Conservation (phyloP, 23 red algal genomes). For the Pyropia haitanensis region DNA sequence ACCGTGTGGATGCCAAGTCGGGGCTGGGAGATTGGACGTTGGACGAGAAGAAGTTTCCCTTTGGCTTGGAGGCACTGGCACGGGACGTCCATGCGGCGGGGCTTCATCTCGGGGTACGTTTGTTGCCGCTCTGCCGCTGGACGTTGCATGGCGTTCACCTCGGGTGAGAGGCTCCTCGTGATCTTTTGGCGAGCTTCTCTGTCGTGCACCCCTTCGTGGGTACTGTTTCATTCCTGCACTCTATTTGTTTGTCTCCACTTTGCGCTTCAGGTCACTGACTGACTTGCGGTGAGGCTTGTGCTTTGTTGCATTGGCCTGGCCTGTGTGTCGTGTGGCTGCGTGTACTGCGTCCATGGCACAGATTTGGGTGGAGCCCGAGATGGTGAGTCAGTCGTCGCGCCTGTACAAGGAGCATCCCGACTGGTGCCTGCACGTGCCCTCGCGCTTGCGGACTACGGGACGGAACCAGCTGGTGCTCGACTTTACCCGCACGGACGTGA, state of each 20-base stretch:
- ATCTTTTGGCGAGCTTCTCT: too few species aligned
- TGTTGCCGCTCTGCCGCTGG: too few species aligned
- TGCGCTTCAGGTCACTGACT: too few species aligned
- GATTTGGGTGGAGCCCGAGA: conserved; percentile 97
- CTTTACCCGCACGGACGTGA: conserved; percentile 71
- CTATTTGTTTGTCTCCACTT: too few species aligned
- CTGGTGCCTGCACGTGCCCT: conserved; percentile 85
- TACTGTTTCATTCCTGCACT: too few species aligned
- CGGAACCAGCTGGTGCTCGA: conserved; percentile 96
- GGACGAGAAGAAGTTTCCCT: conserved; percentile 60
- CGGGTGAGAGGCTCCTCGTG: too few species aligned
- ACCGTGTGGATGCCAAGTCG: conserved; percentile 62
- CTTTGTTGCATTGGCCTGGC: too few species aligned
- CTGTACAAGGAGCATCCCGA: conserved; percentile 74
- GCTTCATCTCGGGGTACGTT: conserved; percentile 16
- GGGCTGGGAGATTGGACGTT: conserved; percentile 89
- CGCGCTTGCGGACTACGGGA: conserved; percentile 68
- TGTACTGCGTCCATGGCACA: conserved; percentile 15
- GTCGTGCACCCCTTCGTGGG: too few species aligned
- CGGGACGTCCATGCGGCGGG: conserved; percentile 57
- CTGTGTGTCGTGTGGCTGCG: too few species aligned
- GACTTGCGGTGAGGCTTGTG: too few species aligned
- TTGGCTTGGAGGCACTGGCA: conserved; percentile 62
- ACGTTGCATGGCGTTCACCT: too few species aligned
- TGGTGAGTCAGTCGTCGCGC: conserved; percentile 75